Evolutionary conservation across 1,284 basidiomycete species (phyloP), one percentile per base, ranked within the genome.

Genomic region (Volvariella surrecta): DNA sequence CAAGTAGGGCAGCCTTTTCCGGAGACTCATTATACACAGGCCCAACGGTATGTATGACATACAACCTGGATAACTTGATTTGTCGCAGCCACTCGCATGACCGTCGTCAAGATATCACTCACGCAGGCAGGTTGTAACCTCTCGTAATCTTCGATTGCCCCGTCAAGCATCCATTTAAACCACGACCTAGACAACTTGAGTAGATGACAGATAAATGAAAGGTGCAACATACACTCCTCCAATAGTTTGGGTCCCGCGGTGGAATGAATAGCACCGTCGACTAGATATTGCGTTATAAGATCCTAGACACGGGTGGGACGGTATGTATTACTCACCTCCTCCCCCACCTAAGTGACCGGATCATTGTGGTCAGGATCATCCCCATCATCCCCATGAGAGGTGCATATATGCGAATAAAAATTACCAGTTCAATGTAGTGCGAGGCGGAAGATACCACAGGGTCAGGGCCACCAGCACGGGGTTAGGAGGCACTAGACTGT

Each of bases 11-110:
- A 4, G 76, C 76, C 40, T 74, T 75, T 35, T 61, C 56, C 13
- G 71, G 57, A 1, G 52, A 49, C 0, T 51, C 44, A 0, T 67
- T 68, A 57, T 91, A 95, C 2, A 92, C 61, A 0, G 92, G 92
- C 8, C 94, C 94, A 18, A 96, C 93, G 1, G 95, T 82, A 56
- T 97, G 95, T 15, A 96, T 89, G 45, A 97, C 70, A 49, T 82
- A 71, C 45, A 75, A 78, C 15, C 84, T 74, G 65, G 54, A 18
- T 18, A 67, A 17, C 40, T 39, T 38, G n/a, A n/a, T n/a, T n/a
- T n/a, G n/a, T 28, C 42, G 37, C 35, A 15, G 37, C 20, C 32
- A 31, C 30, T 28, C 17, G 17, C 16, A 46, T 18, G 43, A 18
- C 15, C 31, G 7, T 20, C 39, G 40, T 31, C 31, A 49, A 45